Evolutionary conservation across 306 rosid species (phyloP), one percentile per base, ranked within the genome.

Genomic region (Ormosia semicastrata): DNA sequence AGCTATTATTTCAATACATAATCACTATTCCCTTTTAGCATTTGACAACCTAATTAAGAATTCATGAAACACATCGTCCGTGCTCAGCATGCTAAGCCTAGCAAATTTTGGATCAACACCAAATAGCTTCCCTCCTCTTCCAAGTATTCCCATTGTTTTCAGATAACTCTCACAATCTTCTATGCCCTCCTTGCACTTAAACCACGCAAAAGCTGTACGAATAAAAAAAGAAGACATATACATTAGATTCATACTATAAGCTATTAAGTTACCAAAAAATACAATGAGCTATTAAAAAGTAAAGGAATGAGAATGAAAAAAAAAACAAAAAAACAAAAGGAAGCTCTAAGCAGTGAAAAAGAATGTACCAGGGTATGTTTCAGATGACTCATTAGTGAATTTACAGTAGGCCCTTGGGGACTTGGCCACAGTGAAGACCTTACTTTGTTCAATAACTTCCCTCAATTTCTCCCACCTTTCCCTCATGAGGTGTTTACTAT

Each of bases 391-490:
- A 47, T 86, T 78, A 47, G 86, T 69, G 75, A 91, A 91, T 66
- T 81, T 80, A 66, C 98, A 95, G 44, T 73, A 81, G 66, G 78
- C 72, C 75, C 0, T 9, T 4, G 91, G 88, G 64, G 58, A 85
- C 59, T 84, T 79, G 7, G 85, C 75, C 52, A 89, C 69, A 34
- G 85, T 80, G 73, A 95, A 87, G 59, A 76, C 24, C 8, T 71
- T 85, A 52, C 69, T 83, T 12, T 73, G 30, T 12, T 79, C 75
- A 44, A 86, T 30, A 52, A 50, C 91, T 60, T 17, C 71, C 73
- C 89, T 85, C 4, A 93, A 13, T 53, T 81, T 90, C 76, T 85
- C 77, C 98, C 98, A 93, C 85, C 97, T 93, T 46, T 82, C 73
- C 37, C 69, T 85, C 92, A 93, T 70, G 47, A 88, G 15, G 64